A percentile compares a stretch with the other conserved stretches of the same genome.
phyloP scores from a whole-genome alignment of 768 basidiomycete genomes.

The Russula abietina region DNA sequence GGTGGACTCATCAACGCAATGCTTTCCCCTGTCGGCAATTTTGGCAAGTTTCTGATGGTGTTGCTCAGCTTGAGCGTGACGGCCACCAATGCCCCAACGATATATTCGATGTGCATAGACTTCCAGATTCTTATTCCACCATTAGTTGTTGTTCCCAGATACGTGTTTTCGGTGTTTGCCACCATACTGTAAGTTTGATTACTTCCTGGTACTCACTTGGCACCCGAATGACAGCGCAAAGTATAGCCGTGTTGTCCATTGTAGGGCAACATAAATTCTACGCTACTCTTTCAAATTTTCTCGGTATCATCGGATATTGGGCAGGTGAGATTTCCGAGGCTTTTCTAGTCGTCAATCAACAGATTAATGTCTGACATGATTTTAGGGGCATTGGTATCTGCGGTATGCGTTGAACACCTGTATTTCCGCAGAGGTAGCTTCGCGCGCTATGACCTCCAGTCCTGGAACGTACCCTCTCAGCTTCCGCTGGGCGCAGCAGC shows the following conservation, averaged over 20 bases:
- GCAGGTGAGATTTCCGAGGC: slow-evolving; percentile 21
- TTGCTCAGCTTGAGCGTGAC: slow-evolving; percentile 71
- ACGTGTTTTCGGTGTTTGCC: slow-evolving; percentile 60
- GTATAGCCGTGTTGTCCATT: slow-evolving; percentile 62
- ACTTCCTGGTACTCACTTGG: background rate
- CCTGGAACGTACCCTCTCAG: slow-evolving; percentile 48
- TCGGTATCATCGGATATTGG: slow-evolving; percentile 55
- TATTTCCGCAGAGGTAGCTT: slow-evolving; percentile 52
- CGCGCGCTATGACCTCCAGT: slow-evolving; percentile 40
- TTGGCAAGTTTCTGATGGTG: slow-evolving; percentile 67
- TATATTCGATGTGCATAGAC: slow-evolving; percentile 75
- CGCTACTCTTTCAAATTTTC: slow-evolving; percentile 53
- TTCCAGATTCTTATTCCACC: slow-evolving; percentile 63
- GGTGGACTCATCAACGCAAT: slow-evolving; percentile 62
- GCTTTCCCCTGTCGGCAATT: slow-evolving; percentile 53
- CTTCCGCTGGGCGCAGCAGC: slow-evolving; percentile 65
- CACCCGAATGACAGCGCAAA: slow-evolving; percentile 26
- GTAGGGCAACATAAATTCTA: slow-evolving; percentile 66
- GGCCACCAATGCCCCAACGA: slow-evolving; percentile 74
- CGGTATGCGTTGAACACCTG: slow-evolving; percentile 61
- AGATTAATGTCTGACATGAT: slow-evolving; percentile 43
- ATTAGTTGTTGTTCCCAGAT: slow-evolving; percentile 55
- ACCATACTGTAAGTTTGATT: slow-evolving; percentile 51
- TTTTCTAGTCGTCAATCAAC: background rate
- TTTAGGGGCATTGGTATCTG: slow-evolving; percentile 43